Evolutionary conservation across 2,329 filamentous ascomycete genomes (phyloP), one percentile per base, ranked within the genome.

Genomic region (Akanthomyces muscarius): DNA sequence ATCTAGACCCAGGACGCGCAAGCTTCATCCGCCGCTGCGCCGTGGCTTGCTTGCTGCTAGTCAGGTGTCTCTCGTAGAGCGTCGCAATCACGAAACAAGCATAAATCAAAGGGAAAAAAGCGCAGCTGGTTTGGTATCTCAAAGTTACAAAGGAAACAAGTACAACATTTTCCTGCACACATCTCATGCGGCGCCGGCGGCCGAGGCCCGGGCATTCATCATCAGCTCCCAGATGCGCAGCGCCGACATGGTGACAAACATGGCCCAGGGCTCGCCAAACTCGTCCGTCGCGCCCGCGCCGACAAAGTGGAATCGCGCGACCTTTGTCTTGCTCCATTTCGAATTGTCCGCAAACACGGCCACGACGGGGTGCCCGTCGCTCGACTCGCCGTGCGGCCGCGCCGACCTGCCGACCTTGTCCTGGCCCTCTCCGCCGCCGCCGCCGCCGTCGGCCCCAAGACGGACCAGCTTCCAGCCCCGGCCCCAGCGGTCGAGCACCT

Each of bases 251-350:
- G 77, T 76, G 1, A 77, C 75, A 74, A 78, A 78, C 25, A 79
- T 65, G 1, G 75, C 74, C 75, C 76, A 80, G 28, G 76, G 69
- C 66, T 77, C 74, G 23, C 78, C 78, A 10, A 81, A 69, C 23
- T 69, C 65, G 0, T 78, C 77, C 8, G 70, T 71, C 21, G 68
- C 67, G 1, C 77, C 78, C 0, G 71, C 74, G 14, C 78, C 78
- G 3, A 77, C 62, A 66, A 79, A 81, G 16, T 68, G 65, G 64
- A 80, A 80, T 23, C 69, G 71, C 54, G 72, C 62, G 65, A 72
- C 73, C 67, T 72, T 69, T 16, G 64, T 63, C 5, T 65, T 50
- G 33, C 57, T 69, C 41, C 71, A 14, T 18, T 23, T 60, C 1
- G 56, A 41, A 23, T 63, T 57, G 16, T 65, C 61, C 25, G 55